phyloP scores from a whole-genome alignment of 2,329 filamentous ascomycete species.

The Alternaria sp. region DNA sequence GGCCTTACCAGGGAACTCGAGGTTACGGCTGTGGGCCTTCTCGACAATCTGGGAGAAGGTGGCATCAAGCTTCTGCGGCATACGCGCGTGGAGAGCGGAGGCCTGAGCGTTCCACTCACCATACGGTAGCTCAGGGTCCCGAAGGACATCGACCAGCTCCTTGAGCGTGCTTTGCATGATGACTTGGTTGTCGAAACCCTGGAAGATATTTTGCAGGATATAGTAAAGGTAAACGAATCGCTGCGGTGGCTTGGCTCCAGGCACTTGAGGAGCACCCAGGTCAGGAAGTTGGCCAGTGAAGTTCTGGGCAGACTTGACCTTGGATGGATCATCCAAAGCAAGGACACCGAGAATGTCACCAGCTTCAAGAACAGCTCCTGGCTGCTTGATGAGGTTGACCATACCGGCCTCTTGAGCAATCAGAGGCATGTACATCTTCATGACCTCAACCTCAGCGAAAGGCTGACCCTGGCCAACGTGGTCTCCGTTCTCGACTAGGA shows the following conservation, averaged over 20 bases:
- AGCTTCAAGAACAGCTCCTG: constrained; percentile 95
- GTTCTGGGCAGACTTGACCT: constrained; percentile 94
- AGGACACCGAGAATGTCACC: constrained; percentile 99
- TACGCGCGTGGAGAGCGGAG: constrained; percentile 94
- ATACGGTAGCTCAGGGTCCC: constrained; percentile 89
- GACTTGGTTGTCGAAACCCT: constrained; percentile 96
- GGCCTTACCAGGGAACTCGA: constrained; percentile 92
- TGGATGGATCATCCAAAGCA: constrained; percentile 90
- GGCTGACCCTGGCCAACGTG: constrained; percentile 92
- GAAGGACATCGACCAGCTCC: constrained; percentile 88
- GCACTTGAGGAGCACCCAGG: constrained; percentile 83
- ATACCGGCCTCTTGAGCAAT: constrained; percentile 94
- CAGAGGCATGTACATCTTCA: constrained; percentile 99
- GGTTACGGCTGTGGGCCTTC: constrained; percentile 76
- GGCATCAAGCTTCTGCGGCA: constrained; percentile 91
- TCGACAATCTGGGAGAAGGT: constrained; percentile 87
- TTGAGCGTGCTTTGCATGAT: constrained; percentile 90
- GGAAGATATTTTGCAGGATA: constrained; percentile 86
- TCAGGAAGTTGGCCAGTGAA: constrained; percentile 92
- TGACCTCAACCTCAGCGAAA: constrained; percentile 98
- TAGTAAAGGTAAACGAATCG: constrained; percentile 79
- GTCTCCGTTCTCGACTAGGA: constrained; percentile 92
- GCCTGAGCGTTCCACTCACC: constrained; percentile 97
- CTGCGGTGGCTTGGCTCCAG: constrained; percentile 92
- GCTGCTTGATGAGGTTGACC: constrained; percentile 98